Evolutionary conservation across 495 filamentous ascomycete genomes (phyloP).

Genomic region (Podospora pseudoanserina): DNA sequence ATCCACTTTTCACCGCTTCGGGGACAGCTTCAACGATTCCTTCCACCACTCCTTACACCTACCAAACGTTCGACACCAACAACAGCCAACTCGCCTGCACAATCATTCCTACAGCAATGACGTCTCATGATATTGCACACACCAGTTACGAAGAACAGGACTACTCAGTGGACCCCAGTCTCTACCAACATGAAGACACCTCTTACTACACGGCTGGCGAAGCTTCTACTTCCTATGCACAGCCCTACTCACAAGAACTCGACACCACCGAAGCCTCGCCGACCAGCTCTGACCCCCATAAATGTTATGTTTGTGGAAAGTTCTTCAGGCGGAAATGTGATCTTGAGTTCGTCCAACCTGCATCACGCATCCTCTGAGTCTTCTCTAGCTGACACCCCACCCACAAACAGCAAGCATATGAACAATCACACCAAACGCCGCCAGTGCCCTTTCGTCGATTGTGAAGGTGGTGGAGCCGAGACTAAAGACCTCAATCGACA

Average conservation of each 20-base stretch:
- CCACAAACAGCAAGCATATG: conserved; percentile 18
- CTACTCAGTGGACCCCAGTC: not conserved
- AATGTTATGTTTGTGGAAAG: not conserved
- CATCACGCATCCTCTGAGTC: not conserved
- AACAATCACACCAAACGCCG: conserved; percentile 32
- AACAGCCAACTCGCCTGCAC: not conserved
- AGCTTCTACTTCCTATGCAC: not conserved
- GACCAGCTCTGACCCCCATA: not conserved
- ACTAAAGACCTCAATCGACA: conserved; percentile 21
- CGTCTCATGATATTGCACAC: not conserved
- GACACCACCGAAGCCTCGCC: not conserved
- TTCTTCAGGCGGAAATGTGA: conserved; percentile 5
- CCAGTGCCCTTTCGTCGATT: conserved; percentile 3
- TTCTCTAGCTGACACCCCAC: not conserved
- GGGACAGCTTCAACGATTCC: not conserved
- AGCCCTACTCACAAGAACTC: not conserved
- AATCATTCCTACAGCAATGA: not conserved
- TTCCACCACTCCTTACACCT: not conserved
- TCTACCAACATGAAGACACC: not conserved
- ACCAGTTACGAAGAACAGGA: not conserved
- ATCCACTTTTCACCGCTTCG: not conserved
- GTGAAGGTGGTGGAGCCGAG: conserved; percentile 7
- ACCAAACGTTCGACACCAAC: not conserved
- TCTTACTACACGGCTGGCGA: not conserved
- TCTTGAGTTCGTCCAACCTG: conserved; percentile 3